A percentile compares a stretch with the other conserved stretches of the same genome.
Conservation (phyloP, 2,329 filamentous ascomycete genomes). For the Fusarium luffae region DNA sequence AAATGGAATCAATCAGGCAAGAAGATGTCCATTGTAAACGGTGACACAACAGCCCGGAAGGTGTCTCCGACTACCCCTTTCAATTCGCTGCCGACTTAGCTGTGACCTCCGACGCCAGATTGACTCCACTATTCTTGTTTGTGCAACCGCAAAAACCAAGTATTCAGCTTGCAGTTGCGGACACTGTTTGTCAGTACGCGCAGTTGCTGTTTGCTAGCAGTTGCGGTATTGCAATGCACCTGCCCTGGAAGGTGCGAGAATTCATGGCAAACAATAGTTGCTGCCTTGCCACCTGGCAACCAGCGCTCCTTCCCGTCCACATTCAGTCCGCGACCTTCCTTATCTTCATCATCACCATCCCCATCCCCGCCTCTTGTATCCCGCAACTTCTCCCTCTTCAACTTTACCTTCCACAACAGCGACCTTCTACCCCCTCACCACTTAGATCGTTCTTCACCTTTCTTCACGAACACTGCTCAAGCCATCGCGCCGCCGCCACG, state of each 20-base stretch:
- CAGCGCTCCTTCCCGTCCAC: not conserved
- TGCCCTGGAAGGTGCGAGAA: not conserved
- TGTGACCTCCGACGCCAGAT: rapidly evolving
- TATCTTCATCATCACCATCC: no score
- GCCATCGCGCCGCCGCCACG: not conserved
- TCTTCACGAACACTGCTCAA: no score
- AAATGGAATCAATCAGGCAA: rapidly evolving
- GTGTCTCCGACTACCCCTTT: not conserved
- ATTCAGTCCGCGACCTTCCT: not conserved
- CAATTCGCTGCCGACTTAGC: not conserved
- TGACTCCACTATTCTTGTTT: not conserved
- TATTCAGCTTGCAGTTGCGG: not conserved
- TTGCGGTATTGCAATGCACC: not conserved
- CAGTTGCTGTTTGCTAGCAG: not conserved
- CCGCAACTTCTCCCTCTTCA: not conserved
- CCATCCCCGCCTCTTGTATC: not conserved
- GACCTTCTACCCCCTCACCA: no score
- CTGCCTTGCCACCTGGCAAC: not conserved
- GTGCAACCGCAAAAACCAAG: no score
- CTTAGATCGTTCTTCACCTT: not conserved
- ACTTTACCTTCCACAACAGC: not conserved
- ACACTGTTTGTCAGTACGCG: not conserved
- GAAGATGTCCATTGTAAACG: not conserved
- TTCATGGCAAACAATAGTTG: not conserved
- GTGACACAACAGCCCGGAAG: not conserved